Base-by-base conservation (phyloP, 306 rosid species). In the Corylus americana region DNA sequence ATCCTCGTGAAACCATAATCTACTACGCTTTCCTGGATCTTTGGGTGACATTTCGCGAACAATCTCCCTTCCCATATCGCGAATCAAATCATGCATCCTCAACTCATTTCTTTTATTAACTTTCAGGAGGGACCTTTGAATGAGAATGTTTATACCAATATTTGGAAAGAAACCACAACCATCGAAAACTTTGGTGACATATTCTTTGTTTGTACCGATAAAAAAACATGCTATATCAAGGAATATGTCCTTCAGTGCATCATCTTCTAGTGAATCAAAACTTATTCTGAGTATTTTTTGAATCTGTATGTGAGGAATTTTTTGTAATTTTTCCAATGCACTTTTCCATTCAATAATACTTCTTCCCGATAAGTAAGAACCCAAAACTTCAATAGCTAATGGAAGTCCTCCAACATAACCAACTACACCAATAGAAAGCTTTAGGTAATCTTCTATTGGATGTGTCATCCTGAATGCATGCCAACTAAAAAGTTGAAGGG, bases 141-240 rank as follows among this genome's bases (percentile, higher is more conserved):
- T 22, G 0, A 88, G 78, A 5, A 88, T 61, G 0, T 57, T 13
- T 35, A 88, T 72, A 68, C 87, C 86, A 31, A 44, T 81, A 48
- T 50, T 50, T 53, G 91, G 83, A 81, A 16, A 55, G 0, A 83
- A 55, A 0, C 84, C 89, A 80, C 87, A 88, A 0, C 79, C 85
- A 37, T 85, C 79, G 3, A 85, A n/a, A 47, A 85, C 58, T 31
- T 76, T 11, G 0, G 27, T 71, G 3, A 80, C 89, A 0, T 75
- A 11, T 1, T 27, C 49, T 31, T 5, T 66, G 1, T 80, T 42
- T 75, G 74, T 78, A 1, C 91, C 89, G 0, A 80, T 73, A 42
- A 88, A 85, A 64, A 85, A 88, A 73, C 85, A 83, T 5, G 82
- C 73, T 25, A 88, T 72, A 53, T 88, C 87, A 31, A 85, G 87